Evolutionary conservation across 169 alveolate genomes (phyloP), one percentile per base, ranked within the genome.

Genomic region (Plasmodium gallinaceum): DNA sequence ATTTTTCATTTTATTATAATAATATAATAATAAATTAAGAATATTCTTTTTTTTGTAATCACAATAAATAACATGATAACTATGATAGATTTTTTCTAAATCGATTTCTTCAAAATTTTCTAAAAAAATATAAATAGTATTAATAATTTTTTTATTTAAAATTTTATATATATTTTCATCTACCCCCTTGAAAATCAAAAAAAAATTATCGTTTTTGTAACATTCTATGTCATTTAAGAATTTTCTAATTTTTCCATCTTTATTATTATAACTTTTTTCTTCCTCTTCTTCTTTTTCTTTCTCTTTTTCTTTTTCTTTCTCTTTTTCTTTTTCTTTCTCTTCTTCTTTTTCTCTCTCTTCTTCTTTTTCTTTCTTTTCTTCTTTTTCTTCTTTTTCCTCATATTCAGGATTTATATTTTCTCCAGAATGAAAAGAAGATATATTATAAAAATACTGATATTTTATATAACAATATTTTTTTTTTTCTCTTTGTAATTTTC

Each of bases 391-490:
- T 14, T 8, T 26, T 8, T 1, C 54, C 10, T n/a, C 37, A 14
- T 43, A 22, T 0, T 26, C 75, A 22, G 20, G 76, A 2, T 8
- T 54, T 0, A n/a, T 37, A 16, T 22, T 52, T 18, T n/a, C 37
- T 2, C 69, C 70, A 10, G n/a, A 32, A 24, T 52, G 12, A 65
- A 20, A 51, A 12, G 85, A 18, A 2, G 39, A 51, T 37, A 72
- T 72, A 9, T 37, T 52, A 72, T 32, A 52, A 1, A 51, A 14
- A n/a, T 5, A 2, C 24, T 54, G 18, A 52, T 70, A 48, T 69
- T 78, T 78, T 42, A 78, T 58, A n/a, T 78, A 78, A 24, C 64
- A 61, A 58, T 24, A 58, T 8, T 78, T 54, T 65, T 78, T 70
- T 43, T 78, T 26, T 12, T 37, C 42, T 32, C n/a, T 16, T 48